These are phyloP conservation scores for Morella rubra DNA, from an alignment of 306 rosid species.

Conservation along the genomic window DNA sequence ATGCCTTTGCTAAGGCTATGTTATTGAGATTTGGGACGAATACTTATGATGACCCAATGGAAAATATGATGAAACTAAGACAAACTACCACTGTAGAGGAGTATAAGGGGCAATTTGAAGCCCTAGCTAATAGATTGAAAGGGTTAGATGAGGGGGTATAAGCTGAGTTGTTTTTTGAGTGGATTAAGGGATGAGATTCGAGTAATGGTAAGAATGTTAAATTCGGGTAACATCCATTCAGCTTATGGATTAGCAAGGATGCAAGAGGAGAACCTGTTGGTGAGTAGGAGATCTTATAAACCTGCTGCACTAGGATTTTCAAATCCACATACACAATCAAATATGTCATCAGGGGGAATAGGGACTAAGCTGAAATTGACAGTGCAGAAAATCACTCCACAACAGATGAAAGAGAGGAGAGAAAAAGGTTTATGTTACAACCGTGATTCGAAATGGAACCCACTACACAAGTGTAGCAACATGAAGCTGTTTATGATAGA, in stretches of 20 bases:
- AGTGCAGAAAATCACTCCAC: neutral
- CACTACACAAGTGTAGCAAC: neutral
- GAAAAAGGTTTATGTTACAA: neutral
- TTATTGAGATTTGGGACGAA: neutral
- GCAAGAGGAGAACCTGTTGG: neutral
- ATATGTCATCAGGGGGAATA: no score
- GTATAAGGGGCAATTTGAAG: neutral
- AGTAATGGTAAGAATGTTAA: neutral
- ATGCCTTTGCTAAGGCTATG: neutral
- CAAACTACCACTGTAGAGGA: neutral
- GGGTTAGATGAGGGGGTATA: neutral
- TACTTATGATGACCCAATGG: neutral
- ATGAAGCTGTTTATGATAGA: no score
- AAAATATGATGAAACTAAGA: neutral
- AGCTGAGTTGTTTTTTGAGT: neutral
- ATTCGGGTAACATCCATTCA: neutral
- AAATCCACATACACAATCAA: no score
- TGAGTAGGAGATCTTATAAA: neutral
- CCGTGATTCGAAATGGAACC: neutral
- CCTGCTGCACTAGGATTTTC: neutral
- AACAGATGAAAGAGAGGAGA: neutral
- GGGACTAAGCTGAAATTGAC: rapidly evolving
- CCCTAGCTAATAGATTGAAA: neutral
- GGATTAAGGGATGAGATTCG: neutral
- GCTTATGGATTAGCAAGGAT: no score